Evolutionary conservation across 192 early-diverging fungal species (phyloP).

Genomic region (Linnemannia elongata): DNA sequence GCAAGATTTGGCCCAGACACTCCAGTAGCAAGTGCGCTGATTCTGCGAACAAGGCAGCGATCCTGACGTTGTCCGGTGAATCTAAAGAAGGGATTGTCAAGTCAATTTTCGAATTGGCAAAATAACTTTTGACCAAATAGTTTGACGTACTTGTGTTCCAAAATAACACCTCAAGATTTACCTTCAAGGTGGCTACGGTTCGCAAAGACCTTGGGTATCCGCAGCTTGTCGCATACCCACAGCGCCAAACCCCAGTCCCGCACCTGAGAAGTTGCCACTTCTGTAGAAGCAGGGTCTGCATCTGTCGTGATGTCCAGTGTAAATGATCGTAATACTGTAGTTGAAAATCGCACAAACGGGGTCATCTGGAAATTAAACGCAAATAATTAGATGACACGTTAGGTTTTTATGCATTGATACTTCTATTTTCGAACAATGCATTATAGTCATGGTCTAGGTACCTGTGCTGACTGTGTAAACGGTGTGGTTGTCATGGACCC

Average conservation of each 20-base stretch:
- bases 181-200: constrained; percentile 1
- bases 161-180: neutral
- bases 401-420: neutral
- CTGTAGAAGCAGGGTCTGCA: neutral
- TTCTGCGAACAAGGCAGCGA: constrained; percentile 13
- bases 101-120: neutral
- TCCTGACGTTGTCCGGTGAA: neutral
- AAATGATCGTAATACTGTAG: neutral
- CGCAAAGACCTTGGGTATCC: constrained; percentile 36
- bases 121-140: neutral
- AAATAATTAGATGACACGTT: neutral
- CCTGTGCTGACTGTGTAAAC: constrained; percentile 2
- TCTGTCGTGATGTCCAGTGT: neutral
- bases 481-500: constrained; percentile 12
- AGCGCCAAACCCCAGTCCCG: constrained; percentile 26
- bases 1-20: constrained; percentile 25
- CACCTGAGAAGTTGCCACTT: neutral
- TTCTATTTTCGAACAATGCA: neutral
- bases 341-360: neutral
- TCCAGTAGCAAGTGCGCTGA: neutral
- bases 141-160: too few species aligned
- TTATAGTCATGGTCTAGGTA: neutral
- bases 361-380: neutral
- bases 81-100: neutral
- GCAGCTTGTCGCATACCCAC: constrained; percentile 36